phyloP scores from a whole-genome alignment of 2,329 filamentous ascomycete genomes.

The Cercospora sp. region DNA sequence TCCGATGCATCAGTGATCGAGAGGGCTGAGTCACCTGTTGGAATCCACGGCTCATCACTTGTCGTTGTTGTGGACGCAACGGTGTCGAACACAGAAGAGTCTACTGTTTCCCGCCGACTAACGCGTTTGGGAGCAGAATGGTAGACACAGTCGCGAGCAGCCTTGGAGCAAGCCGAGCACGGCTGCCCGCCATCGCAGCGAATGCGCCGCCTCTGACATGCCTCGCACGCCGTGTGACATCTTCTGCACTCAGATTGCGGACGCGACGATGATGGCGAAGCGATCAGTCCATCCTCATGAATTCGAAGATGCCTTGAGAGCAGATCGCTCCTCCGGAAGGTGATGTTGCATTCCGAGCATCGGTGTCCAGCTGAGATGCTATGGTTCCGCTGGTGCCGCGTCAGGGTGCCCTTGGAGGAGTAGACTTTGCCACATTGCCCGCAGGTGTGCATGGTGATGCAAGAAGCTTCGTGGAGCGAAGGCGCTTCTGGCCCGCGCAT shows the following conservation, averaged over 20 bases:
- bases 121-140: slow-evolving; percentile 18
- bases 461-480: not conserved
- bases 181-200: slow-evolving; percentile 23
- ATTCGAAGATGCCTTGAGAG: slow-evolving; percentile 19
- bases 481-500: not conserved
- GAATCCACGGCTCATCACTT: not conserved
- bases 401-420: slow-evolving; percentile 23
- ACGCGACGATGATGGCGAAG: slow-evolving; percentile 10
- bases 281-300: slow-evolving; percentile 11
- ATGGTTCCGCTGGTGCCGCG: slow-evolving; percentile 25
- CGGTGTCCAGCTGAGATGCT: slow-evolving; percentile 13
- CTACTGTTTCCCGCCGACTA: slow-evolving; percentile 17
- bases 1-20: not conserved
- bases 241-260: slow-evolving; percentile 9
- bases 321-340: slow-evolving; percentile 23
- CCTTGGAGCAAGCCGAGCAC: slow-evolving; percentile 17
- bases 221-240: slow-evolving; percentile 24
- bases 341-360: slow-evolving; percentile 21
- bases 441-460: slow-evolving; percentile 20
- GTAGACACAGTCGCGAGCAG: slow-evolving; percentile 21
- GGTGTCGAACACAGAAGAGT: not conserved
- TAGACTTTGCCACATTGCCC: slow-evolving; percentile 23
- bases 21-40: not conserved
- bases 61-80: not conserved
- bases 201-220: slow-evolving; percentile 21